phyloP scores from a whole-genome alignment of 129 eudicot species.

The Flaveria sonorensis region DNA sequence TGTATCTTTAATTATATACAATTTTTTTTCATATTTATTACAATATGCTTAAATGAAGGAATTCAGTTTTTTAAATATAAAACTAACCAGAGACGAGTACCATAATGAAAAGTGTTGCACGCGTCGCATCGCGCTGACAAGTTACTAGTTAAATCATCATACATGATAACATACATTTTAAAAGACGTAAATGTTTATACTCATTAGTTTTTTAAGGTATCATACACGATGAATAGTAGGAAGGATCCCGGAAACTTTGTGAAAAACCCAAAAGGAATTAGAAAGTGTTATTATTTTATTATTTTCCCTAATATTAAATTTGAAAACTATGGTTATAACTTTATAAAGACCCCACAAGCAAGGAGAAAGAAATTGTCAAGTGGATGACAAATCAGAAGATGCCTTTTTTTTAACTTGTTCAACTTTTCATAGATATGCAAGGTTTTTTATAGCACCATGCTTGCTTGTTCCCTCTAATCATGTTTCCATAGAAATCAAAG shows the following conservation, averaged over 20 bases:
- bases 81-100: too few species aligned
- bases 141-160: too few species aligned
- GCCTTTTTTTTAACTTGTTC: constrained; percentile 44
- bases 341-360: constrained; percentile 7
- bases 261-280: not conserved
- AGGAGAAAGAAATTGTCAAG: constrained; percentile 19
- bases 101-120: too few species aligned
- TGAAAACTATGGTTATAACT: not conserved
- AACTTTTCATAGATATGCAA: constrained; percentile 39
- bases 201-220: too few species aligned
- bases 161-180: not conserved
- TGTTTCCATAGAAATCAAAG: constrained; percentile 38
- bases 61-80: too few species aligned
- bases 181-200: not conserved
- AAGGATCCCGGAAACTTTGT: not conserved
- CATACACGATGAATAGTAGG: not conserved
- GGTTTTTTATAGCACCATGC: constrained; percentile 38
- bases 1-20: too few species aligned
- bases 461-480: constrained; percentile 41
- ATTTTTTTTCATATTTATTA: too few species aligned
- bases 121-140: too few species aligned
- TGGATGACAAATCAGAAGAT: constrained; percentile 46
- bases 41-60: too few species aligned
- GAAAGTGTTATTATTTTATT: not conserved
- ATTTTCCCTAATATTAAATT: not conserved